phyloP scores from a whole-genome alignment of 2,329 filamentous ascomycete genomes.

The Eutypa lata region DNA sequence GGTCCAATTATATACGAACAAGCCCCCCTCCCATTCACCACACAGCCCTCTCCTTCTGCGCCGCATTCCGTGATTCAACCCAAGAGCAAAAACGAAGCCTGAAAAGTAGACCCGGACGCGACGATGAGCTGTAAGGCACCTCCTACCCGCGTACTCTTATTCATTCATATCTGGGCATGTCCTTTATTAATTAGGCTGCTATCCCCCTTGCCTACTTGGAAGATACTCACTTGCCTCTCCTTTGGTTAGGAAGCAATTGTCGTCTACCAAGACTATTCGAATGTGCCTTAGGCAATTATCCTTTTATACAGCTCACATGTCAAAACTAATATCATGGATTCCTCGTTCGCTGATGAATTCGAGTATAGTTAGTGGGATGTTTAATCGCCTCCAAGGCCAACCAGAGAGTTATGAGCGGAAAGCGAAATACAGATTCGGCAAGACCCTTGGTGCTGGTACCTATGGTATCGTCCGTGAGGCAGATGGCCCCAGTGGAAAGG shows the following conservation, averaged over 20 bases:
- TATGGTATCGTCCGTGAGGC: conserved; percentile 98
- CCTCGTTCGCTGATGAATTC: conserved; percentile 8
- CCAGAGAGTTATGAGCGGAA: conserved; percentile 99
- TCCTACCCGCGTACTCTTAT: conserved; percentile 1
- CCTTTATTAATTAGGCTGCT: not conserved
- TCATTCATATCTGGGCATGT: conserved; percentile 13
- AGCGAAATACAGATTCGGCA: conserved; percentile 88
- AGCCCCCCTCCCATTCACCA: not conserved
- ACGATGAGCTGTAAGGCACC: conserved; percentile 39
- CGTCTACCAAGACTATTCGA: not conserved
- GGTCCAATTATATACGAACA: not conserved
- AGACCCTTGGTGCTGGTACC: conserved; percentile 91
- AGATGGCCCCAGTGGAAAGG: conserved; percentile 77
- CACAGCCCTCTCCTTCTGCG: not conserved
- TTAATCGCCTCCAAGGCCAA: conserved; percentile 94
- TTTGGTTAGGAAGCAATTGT: not conserved
- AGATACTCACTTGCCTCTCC: not conserved
- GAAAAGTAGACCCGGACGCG: conserved; percentile 14
- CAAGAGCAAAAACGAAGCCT: not conserved
- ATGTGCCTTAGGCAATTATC: not conserved
- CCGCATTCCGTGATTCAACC: not conserved
- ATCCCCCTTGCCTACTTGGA: not conserved
- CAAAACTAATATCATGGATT: not conserved
- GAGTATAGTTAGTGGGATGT: conserved; percentile 73
- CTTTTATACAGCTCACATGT: not conserved